Conservation (phyloP, 352 stramenopile genomes). For the Phytopythium boreale region DNA sequence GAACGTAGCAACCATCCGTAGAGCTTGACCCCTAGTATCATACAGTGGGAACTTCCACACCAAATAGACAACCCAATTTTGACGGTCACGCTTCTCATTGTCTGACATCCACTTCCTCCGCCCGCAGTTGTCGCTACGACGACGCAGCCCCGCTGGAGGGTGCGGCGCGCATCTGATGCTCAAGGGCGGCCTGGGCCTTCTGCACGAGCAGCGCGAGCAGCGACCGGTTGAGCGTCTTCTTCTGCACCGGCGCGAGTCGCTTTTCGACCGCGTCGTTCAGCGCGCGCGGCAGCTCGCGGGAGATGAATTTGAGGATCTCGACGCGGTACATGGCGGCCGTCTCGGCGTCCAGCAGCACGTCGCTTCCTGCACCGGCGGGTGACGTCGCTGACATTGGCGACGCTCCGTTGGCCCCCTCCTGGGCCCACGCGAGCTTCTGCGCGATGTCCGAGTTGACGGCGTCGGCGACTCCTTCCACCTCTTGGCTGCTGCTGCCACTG, state of each 20-base stretch:
- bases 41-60: background rate
- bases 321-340: slow-evolving; percentile 80
- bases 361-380: slow-evolving; percentile 6
- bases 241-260: slow-evolving; percentile 44
- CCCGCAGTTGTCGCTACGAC: too few species aligned
- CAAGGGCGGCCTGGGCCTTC: slow-evolving; percentile 67
- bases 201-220: slow-evolving; percentile 73
- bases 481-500: slow-evolving; percentile 9
- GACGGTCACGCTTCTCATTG: background rate
- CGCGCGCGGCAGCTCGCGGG: slow-evolving; percentile 67
- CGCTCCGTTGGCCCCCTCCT: slow-evolving; percentile 48
- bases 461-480: slow-evolving; percentile 43
- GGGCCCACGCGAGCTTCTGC: slow-evolving; percentile 50
- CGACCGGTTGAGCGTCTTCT: slow-evolving; percentile 66
- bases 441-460: slow-evolving; percentile 62
- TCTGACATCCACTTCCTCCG: background rate
- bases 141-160: slow-evolving; percentile 16
- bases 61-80: background rate
- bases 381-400: slow-evolving; percentile 11
- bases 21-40: slow-evolving; percentile 1
- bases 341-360: slow-evolving; percentile 45
- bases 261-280: slow-evolving; percentile 73
- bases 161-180: slow-evolving; percentile 70
- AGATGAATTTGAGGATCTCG: slow-evolving; percentile 85
- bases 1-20: background rate